Conservation (phyloP, 2,329 filamentous ascomycete genomes). For the Xylaria multiplex region DNA sequence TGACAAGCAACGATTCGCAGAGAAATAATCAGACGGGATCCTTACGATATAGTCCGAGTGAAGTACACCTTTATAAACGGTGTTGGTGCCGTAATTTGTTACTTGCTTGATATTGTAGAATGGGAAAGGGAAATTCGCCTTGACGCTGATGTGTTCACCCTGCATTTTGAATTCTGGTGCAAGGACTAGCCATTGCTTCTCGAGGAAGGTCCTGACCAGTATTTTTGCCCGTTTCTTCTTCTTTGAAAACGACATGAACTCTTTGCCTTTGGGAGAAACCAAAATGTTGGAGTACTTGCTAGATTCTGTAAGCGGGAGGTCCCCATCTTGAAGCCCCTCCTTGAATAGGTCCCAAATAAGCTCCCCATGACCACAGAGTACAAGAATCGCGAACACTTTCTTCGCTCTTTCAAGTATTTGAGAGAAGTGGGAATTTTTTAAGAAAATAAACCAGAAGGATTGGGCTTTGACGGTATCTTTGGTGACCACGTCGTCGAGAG, state of each 20-base stretch:
- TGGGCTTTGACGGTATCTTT: too few relatives aligned
- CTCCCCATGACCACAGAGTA: conserved; percentile 2
- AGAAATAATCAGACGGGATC: too few relatives aligned
- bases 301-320: conserved; percentile 14
- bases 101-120: conserved; percentile 13
- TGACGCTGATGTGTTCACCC: background rate
- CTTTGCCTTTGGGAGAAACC: background rate
- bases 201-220: too few relatives aligned
- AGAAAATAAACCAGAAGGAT: too few relatives aligned
- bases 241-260: conserved; percentile 16
- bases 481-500: conserved; percentile 13
- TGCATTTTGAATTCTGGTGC: conserved; percentile 11
- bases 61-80: too few relatives aligned
- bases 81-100: background rate
- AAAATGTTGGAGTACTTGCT: background rate
- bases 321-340: conserved; percentile 20
- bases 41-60: too few relatives aligned
- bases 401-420: background rate
- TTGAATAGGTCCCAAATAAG: conserved; percentile 2
- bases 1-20: background rate
- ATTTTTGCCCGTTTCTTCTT: background rate
- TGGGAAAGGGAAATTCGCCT: conserved; percentile 62
- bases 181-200: conserved; percentile 17
- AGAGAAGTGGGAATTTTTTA: background rate
- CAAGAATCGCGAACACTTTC: conserved; percentile 10